A percentile compares a stretch with the other conserved stretches of the same genome.
Conservation (phyloP, 2,329 filamentous ascomycete genomes). For the Cladobotryum protrusum region DNA sequence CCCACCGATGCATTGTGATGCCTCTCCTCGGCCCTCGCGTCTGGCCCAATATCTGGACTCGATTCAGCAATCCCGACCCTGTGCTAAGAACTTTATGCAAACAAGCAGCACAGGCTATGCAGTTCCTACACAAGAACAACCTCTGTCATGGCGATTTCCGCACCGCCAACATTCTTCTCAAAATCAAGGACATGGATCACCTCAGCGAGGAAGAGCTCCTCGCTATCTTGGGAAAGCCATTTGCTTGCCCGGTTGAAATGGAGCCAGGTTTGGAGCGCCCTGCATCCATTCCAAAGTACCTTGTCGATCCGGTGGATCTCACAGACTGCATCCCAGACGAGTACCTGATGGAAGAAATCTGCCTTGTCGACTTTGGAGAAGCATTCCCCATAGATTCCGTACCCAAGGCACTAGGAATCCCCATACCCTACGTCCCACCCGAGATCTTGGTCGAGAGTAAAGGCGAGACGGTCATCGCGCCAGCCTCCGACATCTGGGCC, state of each 20-base stretch:
- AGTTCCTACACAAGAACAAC: constrained; percentile 20
- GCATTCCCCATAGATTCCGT: constrained; percentile 13
- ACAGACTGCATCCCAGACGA: not conserved
- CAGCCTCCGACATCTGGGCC: constrained; percentile 26
- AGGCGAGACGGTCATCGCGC: constrained; percentile 10
- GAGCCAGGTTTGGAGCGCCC: constrained; percentile 10
- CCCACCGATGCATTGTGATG: constrained; percentile 20
- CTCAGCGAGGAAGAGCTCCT: constrained; percentile 18
- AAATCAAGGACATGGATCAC: constrained; percentile 16
- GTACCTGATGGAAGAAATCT: constrained; percentile 15
- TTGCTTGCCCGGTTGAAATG: constrained; percentile 2
- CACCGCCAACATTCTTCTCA: constrained; percentile 22
- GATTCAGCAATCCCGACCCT: constrained; percentile 2
- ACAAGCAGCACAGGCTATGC: constrained; percentile 18
- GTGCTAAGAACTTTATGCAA: constrained; percentile 16
- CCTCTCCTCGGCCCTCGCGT: constrained; percentile 23
- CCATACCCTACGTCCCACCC: constrained; percentile 23
- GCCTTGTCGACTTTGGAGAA: constrained; percentile 21
- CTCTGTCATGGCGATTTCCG: constrained; percentile 28
- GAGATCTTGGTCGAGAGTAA: constrained; percentile 19
- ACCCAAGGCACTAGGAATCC: constrained; percentile 21
- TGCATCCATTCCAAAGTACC: constrained; percentile 16
- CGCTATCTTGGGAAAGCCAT: constrained; percentile 13
- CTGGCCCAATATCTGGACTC: constrained; percentile 13
- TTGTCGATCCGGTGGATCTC: constrained; percentile 16